These are phyloP conservation scores for Sambucus nigra DNA, from an alignment of 129 eudicot genomes.

Conservation along the genomic window DNA sequence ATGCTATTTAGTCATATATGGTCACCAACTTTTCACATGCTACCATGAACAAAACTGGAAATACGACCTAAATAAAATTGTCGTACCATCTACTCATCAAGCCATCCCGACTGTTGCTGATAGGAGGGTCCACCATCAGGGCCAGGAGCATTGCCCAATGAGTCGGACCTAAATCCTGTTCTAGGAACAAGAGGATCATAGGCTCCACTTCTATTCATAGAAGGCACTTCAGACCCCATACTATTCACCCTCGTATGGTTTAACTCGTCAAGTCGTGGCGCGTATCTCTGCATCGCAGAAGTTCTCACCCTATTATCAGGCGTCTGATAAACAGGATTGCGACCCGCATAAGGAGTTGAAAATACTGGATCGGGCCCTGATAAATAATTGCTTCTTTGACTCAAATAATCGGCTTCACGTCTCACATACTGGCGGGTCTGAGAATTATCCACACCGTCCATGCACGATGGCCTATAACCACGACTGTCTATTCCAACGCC, in stretches of 20 bases:
- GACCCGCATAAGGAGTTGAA: constrained; percentile 13
- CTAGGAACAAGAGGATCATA: constrained; percentile 22
- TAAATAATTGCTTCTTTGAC: constrained; percentile 22
- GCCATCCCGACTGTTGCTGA: constrained; percentile 51
- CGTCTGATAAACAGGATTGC: too few relatives aligned
- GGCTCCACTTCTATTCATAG: constrained; percentile 11
- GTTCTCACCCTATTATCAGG: constrained; percentile 24
- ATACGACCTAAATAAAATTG: too few relatives aligned
- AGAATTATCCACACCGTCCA: constrained; percentile 2
- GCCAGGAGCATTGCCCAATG: constrained; percentile 48
- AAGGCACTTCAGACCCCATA: constrained; percentile 9
- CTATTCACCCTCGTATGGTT: constrained; percentile 26
- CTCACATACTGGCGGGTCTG: not conserved
- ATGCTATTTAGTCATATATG: too few relatives aligned
- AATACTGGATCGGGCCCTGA: constrained; percentile 20
- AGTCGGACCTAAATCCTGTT: constrained; percentile 20
- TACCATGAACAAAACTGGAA: too few relatives aligned
- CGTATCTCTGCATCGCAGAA: constrained; percentile 52
- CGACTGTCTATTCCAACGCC: constrained; percentile 9
- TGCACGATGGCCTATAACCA: constrained; percentile 13
- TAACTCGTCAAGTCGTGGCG: constrained; percentile 52
- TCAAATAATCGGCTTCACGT: constrained; percentile 3
- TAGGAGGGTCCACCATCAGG: constrained; percentile 31
- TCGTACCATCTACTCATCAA: constrained; percentile 41
- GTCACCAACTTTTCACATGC: too few relatives aligned